These are phyloP conservation scores for Diutina siamensis DNA, from an alignment of 1,139 yeast species.

Conservation along the genomic window DNA sequence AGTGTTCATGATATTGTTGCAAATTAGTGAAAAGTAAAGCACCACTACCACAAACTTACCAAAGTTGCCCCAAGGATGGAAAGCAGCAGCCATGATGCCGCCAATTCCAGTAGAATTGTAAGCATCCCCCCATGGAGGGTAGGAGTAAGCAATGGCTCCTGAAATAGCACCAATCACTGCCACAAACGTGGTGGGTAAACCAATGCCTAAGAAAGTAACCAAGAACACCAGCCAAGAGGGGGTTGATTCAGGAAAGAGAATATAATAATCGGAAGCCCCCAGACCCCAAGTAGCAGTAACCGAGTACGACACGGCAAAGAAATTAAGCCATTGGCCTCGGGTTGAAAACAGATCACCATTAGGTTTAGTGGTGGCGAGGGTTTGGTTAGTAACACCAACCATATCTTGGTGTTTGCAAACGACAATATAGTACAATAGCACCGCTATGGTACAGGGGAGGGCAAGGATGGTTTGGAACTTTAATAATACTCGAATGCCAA, in stretches of 20 bases:
- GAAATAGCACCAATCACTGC: conserved; percentile 16
- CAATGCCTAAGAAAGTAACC: conserved; percentile 16
- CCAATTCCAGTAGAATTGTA: conserved; percentile 16
- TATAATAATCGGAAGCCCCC: conserved; percentile 20
- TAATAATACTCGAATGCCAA: conserved; percentile 21
- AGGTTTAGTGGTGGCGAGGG: conserved; percentile 11
- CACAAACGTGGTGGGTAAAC: conserved; percentile 18
- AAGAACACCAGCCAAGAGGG: conserved; percentile 13
- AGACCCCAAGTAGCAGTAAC: conserved; percentile 20
- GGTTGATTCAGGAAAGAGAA: conserved; percentile 17
- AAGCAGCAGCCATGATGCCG: conserved; percentile 15
- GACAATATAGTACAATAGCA: conserved; percentile 15
- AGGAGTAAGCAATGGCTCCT: conserved; percentile 16
- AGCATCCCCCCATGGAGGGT: conserved; percentile 17
- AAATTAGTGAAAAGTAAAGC: conserved; percentile 23
- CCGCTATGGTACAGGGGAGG: conserved; percentile 15
- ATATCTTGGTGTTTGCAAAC: conserved; percentile 13
- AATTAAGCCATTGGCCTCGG: conserved; percentile 18
- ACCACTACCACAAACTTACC: conserved; percentile 24
- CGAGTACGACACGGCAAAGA: conserved; percentile 18
- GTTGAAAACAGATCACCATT: not conserved
- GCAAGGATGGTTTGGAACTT: conserved; percentile 15
- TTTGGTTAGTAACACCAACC: conserved; percentile 10
- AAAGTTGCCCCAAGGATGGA: conserved; percentile 17
- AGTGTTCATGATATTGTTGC: conserved; percentile 26